phyloP scores from a whole-genome alignment of 768 basidiomycete genomes.

The Pleurotus cornucopiae region DNA sequence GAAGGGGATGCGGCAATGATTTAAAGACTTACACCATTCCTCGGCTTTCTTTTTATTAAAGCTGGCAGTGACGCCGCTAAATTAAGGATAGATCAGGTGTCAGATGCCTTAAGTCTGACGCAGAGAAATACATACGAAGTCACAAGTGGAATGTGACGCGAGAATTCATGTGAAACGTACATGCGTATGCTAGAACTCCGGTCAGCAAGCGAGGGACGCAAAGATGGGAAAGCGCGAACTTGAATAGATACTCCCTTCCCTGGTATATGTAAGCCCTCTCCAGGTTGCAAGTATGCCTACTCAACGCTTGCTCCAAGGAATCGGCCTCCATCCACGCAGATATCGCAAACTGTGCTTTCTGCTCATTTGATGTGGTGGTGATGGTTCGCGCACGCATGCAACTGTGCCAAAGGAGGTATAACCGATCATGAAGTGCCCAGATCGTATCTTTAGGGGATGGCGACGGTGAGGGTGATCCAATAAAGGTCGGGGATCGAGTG shows the following conservation, averaged over 20 bases:
- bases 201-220: slow-evolving; percentile 6
- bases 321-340: slow-evolving; percentile 71
- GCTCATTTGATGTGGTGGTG: slow-evolving; percentile 32
- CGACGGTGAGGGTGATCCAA: slow-evolving; percentile 5
- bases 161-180: slow-evolving; percentile 69
- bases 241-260: slow-evolving; percentile 72
- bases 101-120: not conserved
- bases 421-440: slow-evolving; percentile 71
- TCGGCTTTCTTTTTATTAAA: slow-evolving; percentile 56
- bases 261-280: slow-evolving; percentile 68
- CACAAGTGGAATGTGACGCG: slow-evolving; percentile 56
- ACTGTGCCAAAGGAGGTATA: slow-evolving; percentile 69
- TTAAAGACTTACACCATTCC: slow-evolving; percentile 59
- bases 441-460: slow-evolving; percentile 58
- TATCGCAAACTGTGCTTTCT: slow-evolving; percentile 60
- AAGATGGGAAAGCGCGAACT: slow-evolving; percentile 39
- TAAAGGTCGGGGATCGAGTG: slow-evolving; percentile 26
- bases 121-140: slow-evolving; percentile 37
- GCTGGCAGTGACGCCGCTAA: slow-evolving; percentile 38
- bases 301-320: slow-evolving; percentile 56
- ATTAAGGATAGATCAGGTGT: not conserved
- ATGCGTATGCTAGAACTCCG: slow-evolving; percentile 50
- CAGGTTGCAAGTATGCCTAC: slow-evolving; percentile 60
- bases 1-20: not conserved
- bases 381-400: slow-evolving; percentile 60